Evolutionary conservation across 768 basidiomycete species (phyloP).

Genomic region (Gautieria morchelliformis): DNA sequence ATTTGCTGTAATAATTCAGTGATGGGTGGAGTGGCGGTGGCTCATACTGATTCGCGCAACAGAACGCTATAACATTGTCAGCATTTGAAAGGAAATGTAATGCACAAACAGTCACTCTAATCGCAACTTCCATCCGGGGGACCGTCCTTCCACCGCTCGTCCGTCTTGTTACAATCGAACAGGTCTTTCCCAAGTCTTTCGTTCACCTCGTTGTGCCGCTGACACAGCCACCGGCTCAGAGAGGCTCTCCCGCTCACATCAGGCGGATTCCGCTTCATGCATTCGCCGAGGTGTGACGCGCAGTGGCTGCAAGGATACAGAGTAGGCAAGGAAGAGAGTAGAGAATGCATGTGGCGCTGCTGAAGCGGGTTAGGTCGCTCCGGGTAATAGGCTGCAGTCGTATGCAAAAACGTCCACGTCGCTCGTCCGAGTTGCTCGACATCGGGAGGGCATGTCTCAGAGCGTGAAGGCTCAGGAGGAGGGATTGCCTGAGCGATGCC

Average conservation of each 20-base stretch:
- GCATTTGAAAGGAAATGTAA: neutral
- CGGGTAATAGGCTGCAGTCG: constrained; percentile 93
- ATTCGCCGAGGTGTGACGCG: constrained; percentile 69
- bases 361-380: constrained; percentile 66
- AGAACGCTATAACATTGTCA: too few species aligned
- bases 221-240: constrained; percentile 81
- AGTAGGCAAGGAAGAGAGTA: constrained; percentile 67
- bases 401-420: constrained; percentile 96
- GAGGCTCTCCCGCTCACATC: constrained; percentile 63
- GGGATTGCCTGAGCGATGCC: constrained; percentile 6
- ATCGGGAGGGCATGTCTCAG: constrained; percentile 79
- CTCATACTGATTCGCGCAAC: too few species aligned
- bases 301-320: constrained; percentile 88
- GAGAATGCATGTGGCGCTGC: constrained; percentile 72
- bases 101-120: constrained; percentile 22
- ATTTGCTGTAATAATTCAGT: neutral
- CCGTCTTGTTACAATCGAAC: constrained; percentile 77
- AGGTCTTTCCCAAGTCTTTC: constrained; percentile 68
- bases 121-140: constrained; percentile 84
- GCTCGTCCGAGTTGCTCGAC: constrained; percentile 82
- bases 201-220: constrained; percentile 91
- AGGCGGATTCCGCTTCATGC: constrained; percentile 58
- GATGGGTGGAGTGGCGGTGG: too few species aligned
- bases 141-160: constrained; percentile 90
- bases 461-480: constrained; percentile 25